These are phyloP conservation scores for Podospora tetraspora DNA, from an alignment of 495 filamentous ascomycete species.

Conservation along the genomic window DNA sequence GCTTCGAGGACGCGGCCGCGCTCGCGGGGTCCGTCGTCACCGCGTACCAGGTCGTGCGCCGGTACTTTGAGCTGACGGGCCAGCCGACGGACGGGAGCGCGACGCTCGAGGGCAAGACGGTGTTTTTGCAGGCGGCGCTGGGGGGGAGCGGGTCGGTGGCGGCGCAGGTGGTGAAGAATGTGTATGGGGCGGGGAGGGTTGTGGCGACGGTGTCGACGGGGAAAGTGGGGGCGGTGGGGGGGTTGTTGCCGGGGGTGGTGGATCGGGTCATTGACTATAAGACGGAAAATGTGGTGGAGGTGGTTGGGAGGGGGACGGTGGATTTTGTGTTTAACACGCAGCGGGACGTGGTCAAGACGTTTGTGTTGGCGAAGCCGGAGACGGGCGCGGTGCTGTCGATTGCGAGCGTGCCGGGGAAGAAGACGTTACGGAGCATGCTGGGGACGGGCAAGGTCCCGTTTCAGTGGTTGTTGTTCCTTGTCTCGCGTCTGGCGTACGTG, in stretches of 20 bases:
- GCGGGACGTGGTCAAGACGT: constrained; percentile 28
- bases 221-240: constrained; percentile 45
- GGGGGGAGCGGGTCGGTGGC: constrained; percentile 47
- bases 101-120: constrained; percentile 48
- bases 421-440: constrained; percentile 32
- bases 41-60: constrained; percentile 40
- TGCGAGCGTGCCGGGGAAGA: constrained; percentile 33
- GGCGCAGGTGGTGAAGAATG: constrained; percentile 50
- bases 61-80: constrained; percentile 33
- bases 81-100: constrained; percentile 26
- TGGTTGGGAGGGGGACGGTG: constrained; percentile 40
- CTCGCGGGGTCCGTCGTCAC: constrained; percentile 39
- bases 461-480: constrained; percentile 20
- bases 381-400: constrained; percentile 41
- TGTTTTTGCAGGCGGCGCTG: constrained; percentile 49
- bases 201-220: constrained; percentile 50
- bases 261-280: constrained; percentile 48
- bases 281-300: constrained; percentile 34
- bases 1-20: constrained; percentile 32
- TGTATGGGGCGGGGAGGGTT: constrained; percentile 44
- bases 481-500: constrained; percentile 35
- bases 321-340: constrained; percentile 53
- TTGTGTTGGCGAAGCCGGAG: constrained; percentile 36
- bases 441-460: constrained; percentile 30
- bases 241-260: constrained; percentile 32